Evolutionary conservation across 768 basidiomycete genomes (phyloP).

Genomic region (Collybia mongolica): DNA sequence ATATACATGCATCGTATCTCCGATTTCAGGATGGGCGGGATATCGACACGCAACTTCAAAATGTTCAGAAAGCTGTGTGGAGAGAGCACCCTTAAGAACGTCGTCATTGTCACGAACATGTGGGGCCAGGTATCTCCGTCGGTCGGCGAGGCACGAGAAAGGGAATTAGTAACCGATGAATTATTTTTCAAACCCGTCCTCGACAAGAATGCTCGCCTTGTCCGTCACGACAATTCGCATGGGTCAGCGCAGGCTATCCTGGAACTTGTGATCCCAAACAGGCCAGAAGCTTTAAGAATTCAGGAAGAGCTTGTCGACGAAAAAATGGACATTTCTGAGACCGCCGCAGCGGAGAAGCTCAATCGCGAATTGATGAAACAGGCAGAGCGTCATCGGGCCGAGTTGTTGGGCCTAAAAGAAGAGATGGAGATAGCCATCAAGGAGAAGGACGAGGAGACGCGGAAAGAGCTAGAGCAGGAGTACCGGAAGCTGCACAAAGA

Average conservation of each 20-base stretch:
- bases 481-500: background rate
- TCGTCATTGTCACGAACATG: constrained; percentile 44
- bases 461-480: background rate
- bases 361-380: constrained; percentile 4
- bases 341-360: constrained; percentile 26
- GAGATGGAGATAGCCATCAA: constrained; percentile 2
- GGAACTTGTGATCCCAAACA: constrained; percentile 21
- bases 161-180: constrained; percentile 22
- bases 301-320: constrained; percentile 18
- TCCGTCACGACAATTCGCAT: constrained; percentile 25
- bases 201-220: constrained; percentile 33
- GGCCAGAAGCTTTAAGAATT: constrained; percentile 10
- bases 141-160: constrained; percentile 25
- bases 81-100: constrained; percentile 38
- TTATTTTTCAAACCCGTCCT: constrained; percentile 40
- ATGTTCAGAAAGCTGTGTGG: constrained; percentile 49
- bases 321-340: constrained; percentile 26
- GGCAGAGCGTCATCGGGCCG: constrained; percentile 1
- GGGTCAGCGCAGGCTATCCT: constrained; percentile 29
- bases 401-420: constrained; percentile 1
- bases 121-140: too few relatives aligned
- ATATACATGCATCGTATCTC: constrained; percentile 40
- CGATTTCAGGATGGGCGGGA: constrained; percentile 35
- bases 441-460: background rate
- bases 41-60: constrained; percentile 36